Base-by-base conservation (phyloP, 192 early-diverging fungal species). In the Mortierella antarctica region DNA sequence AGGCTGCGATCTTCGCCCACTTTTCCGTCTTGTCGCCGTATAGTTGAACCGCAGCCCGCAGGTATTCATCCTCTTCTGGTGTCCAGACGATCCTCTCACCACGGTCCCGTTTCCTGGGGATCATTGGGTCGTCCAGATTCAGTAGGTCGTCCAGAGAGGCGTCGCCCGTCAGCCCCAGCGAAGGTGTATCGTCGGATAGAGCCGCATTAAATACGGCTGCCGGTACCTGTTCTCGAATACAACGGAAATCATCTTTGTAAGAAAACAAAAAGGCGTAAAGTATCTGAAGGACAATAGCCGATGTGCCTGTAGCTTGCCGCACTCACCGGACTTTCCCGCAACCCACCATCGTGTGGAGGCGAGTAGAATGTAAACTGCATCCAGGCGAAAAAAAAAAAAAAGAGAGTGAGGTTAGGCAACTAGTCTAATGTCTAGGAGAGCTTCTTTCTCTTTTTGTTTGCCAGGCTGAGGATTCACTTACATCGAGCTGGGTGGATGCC, bases 11-110 rank as follows among this genome's bases (percentile, higher is more conserved):
- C 20, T 90, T 88, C 0, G 91, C 85, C 93, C 93, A 94, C 60
- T 90, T 91, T 81, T 93, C 93, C 8, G 91, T 90, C 73, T 92
- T 90, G 51, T 90, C 88, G n/a, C 91, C 91, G 65, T 93, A 91
- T 0, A 89, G 67, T 52, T 88, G 84, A 7, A 97, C 94, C 8
- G 93, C 95, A 6, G 91, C 64, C 56, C 86, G 85, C 53, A 97
- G 81, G 17, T 93, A 72, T 41, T 86, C 82, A 72, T 96, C 94
- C 49, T 97, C 96, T 58, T 94, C 92, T 9, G 84, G 76, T 14
- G 93, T 92, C 96, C 96, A 97, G 20, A 86, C 79, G 65, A 71
- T 76, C 23, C 74, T 46, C 18, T 78, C 74, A 3, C 74, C 74
- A 15, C 74, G 67, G 57, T 78, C 74, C 51, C 74, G 56, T 21